Base-by-base conservation (phyloP, 2,329 filamentous ascomycete genomes). In the Ustilaginoidea virens region DNA sequence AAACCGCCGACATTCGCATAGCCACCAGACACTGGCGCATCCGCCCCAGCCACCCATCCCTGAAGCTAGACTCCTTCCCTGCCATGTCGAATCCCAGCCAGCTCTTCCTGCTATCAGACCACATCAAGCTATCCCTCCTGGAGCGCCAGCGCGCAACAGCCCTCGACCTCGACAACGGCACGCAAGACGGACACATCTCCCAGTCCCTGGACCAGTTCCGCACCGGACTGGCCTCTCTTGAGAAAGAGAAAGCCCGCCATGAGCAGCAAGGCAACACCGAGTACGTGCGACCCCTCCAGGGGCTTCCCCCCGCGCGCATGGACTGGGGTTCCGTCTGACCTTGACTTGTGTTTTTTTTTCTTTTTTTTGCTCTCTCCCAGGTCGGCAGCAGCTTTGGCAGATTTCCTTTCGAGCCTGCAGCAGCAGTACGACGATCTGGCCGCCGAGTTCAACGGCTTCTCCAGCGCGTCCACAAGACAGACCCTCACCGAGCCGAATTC, bases 111-210 rank as follows among this genome's bases (percentile, higher is more conserved):
- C 73, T 96, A 33, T 83, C 86, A 46, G 90, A 98, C 58, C 87
- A 96, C 56, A 81, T 96, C 64, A 94, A 96, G 58, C 72, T 96
- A 36, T 93, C 86, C 10, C 68, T 98, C 11, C 74, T 96, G 16
- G 90, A 96, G 60, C 75, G 87, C 33, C 78, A 92, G 57, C 76
- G 87, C 33, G 83, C 86, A 27, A 73, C 82, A 44, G 80, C 74
- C 10, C 67, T 93, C 25, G 75, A 83, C 41, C 69, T 93, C 32
- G 72, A 83, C 34, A 72, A 72, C 28, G 79, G 79, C 48, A 74
- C 76, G 13, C 82, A 93, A 53, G 85, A 94, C 57, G 78, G 79
- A 23, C 80, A 92, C 51, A 86, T 96, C 41, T 80, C 80, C 11
- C 72, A 82, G 29, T 94, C 86, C 3, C 63, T 98, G 29, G 82